Conservation (phyloP, 2,329 filamentous ascomycete genomes). For the Malbranchea cinnamomea region DNA sequence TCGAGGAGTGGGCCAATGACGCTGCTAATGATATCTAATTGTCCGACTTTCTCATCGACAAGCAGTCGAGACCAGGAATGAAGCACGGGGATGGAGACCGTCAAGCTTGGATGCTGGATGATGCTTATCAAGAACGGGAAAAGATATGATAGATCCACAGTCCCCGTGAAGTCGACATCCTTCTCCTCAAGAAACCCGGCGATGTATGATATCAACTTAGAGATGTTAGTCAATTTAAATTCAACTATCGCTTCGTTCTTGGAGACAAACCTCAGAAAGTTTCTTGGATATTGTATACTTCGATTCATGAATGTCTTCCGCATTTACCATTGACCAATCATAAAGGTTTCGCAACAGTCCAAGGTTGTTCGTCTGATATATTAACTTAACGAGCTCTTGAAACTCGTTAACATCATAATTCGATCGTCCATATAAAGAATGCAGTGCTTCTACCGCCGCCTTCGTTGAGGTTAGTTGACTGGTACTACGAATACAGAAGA, state of each 20-base stretch:
- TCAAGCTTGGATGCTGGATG: constrained; percentile 70
- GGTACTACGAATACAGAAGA: not conserved
- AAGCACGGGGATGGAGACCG: constrained; percentile 83
- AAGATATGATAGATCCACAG: constrained; percentile 56
- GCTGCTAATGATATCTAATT: constrained; percentile 39
- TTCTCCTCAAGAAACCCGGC: constrained; percentile 73
- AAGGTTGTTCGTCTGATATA: constrained; percentile 60
- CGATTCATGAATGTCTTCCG: constrained; percentile 73
- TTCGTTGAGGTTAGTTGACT: constrained; percentile 21
- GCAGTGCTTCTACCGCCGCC: constrained; percentile 70
- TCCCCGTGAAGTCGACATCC: constrained; percentile 48
- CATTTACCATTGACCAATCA: constrained; percentile 64
- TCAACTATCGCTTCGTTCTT: not conserved
- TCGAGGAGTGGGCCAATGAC: constrained; percentile 63
- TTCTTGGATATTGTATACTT: constrained; percentile 91
- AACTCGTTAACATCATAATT: constrained; percentile 69
- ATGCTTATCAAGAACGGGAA: constrained; percentile 66
- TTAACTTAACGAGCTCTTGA: constrained; percentile 57
- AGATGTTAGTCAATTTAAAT: constrained; percentile 5
- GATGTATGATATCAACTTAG: constrained; percentile 67
- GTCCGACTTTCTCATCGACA: constrained; percentile 53
- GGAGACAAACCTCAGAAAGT: constrained; percentile 59
- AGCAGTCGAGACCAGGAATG: constrained; percentile 81
- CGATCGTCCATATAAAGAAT: constrained; percentile 61
- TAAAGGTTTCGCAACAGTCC: constrained; percentile 59